phyloP scores from a whole-genome alignment of 331 rosid genomes.

The Rosa hybrid region DNA sequence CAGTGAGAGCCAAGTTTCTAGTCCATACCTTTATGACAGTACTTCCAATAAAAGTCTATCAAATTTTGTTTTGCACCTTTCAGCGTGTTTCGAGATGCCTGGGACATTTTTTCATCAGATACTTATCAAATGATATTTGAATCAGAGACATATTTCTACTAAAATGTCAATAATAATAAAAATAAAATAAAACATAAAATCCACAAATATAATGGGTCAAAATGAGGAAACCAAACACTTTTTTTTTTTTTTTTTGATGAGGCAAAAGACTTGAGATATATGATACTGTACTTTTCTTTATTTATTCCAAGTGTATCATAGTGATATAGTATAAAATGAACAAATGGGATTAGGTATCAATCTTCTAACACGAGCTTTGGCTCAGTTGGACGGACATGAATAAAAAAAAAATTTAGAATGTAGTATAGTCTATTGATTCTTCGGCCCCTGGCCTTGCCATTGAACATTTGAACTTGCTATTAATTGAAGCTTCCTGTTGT shows the following conservation, averaged over 20 bases:
- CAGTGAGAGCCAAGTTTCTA: constrained; percentile 15
- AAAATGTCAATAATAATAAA: neutral
- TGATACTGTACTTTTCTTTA: neutral
- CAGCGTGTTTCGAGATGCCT: neutral
- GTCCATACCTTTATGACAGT: constrained; percentile 25
- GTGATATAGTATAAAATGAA: neutral
- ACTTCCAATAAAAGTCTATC: neutral
- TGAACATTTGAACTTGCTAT: neutral
- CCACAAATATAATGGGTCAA: neutral
- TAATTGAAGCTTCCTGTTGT: neutral
- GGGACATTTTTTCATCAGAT: neutral
- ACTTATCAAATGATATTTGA: neutral
- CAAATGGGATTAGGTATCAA: neutral
- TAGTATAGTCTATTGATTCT: neutral
- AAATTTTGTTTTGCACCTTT: neutral
- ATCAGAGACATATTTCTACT: neutral
- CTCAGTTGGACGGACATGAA: neutral
- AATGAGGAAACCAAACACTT: neutral
- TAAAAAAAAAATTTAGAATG: neutral
- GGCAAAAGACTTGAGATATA: neutral
- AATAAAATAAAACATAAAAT: neutral
- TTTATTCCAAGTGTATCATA: neutral
- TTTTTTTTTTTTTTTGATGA: too few species aligned
- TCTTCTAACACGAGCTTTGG: neutral
- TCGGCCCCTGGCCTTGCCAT: neutral